phyloP scores from a whole-genome alignment of 2,329 filamentous ascomycete genomes.

The Chrysoporthe austroafricana region DNA sequence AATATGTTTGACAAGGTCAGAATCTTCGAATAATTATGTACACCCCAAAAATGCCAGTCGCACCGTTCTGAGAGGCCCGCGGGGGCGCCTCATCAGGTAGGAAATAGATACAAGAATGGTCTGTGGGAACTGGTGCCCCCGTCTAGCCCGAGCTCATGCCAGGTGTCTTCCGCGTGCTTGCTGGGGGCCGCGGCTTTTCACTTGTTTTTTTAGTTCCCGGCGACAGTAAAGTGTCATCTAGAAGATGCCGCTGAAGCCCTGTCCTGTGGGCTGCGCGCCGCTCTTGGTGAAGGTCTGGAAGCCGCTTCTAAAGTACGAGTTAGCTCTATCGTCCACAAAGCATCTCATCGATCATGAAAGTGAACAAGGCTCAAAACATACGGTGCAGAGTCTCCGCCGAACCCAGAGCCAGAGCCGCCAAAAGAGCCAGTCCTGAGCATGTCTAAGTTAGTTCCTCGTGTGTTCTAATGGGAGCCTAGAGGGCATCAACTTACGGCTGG shows the following conservation, averaged over 20 bases:
- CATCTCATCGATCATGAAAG: background rate
- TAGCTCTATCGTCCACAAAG: background rate
- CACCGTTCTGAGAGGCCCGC: background rate
- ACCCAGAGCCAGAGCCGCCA: slow-evolving; percentile 8
- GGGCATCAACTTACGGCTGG: background rate
- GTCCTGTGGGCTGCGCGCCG: slow-evolving; percentile 2
- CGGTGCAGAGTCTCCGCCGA: slow-evolving; percentile 4
- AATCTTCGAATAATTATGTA: slow-evolving; percentile 2
- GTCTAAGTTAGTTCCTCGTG: slow-evolving; percentile 3
- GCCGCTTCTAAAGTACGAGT: slow-evolving; percentile 1
- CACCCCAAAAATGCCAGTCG: background rate
- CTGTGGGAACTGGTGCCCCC: background rate
- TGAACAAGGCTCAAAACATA: background rate
- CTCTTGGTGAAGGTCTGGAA: slow-evolving; percentile 18
- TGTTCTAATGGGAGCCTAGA: background rate
- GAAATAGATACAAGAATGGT: slow-evolving; percentile 13
- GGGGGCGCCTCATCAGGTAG: background rate
- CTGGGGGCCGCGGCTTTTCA: background rate
- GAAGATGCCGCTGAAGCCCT: slow-evolving; percentile 5
- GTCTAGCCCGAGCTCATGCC: background rate
- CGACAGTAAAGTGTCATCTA: background rate
- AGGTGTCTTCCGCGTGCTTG: background rate
- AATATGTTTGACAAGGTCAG: background rate
- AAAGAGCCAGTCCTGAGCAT: slow-evolving; percentile 2
- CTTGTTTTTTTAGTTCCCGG: background rate